Conservation (phyloP, 176 grass and related monocot species). For the Stipa capillata region DNA sequence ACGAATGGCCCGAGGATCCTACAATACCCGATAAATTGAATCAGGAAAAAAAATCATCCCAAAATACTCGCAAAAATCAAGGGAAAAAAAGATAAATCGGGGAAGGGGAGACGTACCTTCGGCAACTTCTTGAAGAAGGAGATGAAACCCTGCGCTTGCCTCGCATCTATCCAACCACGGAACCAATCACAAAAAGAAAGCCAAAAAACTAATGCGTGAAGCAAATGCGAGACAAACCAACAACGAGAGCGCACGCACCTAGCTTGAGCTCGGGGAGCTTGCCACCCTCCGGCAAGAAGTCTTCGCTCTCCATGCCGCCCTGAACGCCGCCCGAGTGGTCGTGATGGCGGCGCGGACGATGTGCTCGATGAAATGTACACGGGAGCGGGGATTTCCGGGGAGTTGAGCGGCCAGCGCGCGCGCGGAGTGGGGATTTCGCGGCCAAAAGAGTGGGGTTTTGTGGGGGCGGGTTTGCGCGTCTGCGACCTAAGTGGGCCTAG, state of each 20-base stretch:
- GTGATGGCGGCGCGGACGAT: not conserved
- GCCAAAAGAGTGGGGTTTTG: not conserved
- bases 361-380: conserved; percentile 28
- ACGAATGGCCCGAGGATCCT: conserved; percentile 74
- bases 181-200: not conserved
- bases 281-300: conserved; percentile 27
- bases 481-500: no score
- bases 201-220: not conserved
- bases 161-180: conserved; percentile 46
- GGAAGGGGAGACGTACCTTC: conserved; percentile 28
- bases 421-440: not conserved
- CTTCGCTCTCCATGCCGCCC: conserved; percentile 18
- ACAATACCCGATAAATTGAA: not conserved
- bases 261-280: conserved; percentile 74
- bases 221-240: not conserved
- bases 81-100: not conserved
- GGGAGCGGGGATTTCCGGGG: not conserved
- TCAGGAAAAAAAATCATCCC: not conserved
- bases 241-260: conserved; percentile 11
- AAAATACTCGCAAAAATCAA: not conserved
- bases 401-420: not conserved
- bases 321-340: not conserved
- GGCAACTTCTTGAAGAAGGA: conserved; percentile 87
- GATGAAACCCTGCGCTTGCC: conserved; percentile 92
- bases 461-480: not conserved